Evolutionary conservation across 345 rosid species (phyloP).

Genomic region (Reutealis trisperma): DNA sequence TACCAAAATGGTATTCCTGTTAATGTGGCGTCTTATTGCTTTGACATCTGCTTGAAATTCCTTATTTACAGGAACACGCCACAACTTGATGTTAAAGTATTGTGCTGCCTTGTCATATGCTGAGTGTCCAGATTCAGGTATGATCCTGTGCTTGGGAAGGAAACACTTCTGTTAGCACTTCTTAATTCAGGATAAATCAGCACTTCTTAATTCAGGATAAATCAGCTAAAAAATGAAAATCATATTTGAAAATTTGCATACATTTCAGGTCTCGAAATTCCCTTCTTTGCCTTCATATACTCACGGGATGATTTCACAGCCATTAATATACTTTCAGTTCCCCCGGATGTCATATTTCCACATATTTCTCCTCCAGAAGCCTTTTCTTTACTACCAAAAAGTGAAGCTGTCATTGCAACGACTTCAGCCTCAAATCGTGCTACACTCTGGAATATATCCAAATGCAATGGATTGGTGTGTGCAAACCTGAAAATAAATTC

Average conservation of each 20-base stretch:
- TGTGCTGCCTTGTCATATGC: conserved; percentile 98
- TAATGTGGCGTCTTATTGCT: conserved; percentile 61
- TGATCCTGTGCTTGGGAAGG: conserved; percentile 59
- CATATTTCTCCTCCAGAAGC: conserved; percentile 83
- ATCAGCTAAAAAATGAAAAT: conserved; percentile 10
- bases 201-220: conserved; percentile 9
- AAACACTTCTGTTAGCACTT: conserved; percentile 19
- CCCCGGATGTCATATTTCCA: conserved; percentile 99
- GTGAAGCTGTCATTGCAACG: conserved; percentile 91
- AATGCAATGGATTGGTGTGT: conserved; percentile 92
- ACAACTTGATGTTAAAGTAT: conserved; percentile 87
- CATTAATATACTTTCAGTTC: conserved; percentile 92
- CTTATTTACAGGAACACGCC: conserved; percentile 86
- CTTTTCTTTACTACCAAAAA: conserved; percentile 71
- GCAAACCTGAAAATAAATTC: conserved; percentile 72
- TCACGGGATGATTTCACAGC: conserved; percentile 96
- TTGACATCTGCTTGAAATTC: conserved; percentile 84
- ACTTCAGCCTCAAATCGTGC: conserved; percentile 91
- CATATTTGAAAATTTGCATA: conserved; percentile 24
- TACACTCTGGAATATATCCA: conserved; percentile 84
- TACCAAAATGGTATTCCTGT: conserved; percentile 89
- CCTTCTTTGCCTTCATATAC: conserved; percentile 82
- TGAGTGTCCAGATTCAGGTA: conserved; percentile 93
- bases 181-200: conserved; percentile 10
- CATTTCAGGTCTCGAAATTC: conserved; percentile 93